Evolutionary conservation across 345 rosid genomes (phyloP).

Genomic region (Linum trigynum): DNA sequence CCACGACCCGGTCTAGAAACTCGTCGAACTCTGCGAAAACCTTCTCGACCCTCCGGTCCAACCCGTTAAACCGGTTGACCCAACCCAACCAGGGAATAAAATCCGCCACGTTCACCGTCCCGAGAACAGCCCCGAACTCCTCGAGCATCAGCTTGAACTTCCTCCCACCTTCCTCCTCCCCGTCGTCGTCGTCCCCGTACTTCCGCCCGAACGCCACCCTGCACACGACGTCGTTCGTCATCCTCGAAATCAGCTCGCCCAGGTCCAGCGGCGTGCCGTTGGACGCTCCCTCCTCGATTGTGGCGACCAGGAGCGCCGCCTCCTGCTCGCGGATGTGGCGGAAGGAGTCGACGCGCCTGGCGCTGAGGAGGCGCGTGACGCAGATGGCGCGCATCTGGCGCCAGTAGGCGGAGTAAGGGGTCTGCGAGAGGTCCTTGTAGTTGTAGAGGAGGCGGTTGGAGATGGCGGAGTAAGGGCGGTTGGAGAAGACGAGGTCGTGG

Average conservation of each 20-base stretch:
- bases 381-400: not conserved
- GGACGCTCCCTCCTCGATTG: not conserved
- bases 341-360: not conserved
- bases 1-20: not conserved
- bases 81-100: slow-evolving; percentile 1
- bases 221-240: not conserved
- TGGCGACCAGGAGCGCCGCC: not conserved
- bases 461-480: not conserved
- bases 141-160: not conserved
- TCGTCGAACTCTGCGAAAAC: not conserved
- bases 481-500: not conserved
- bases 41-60: not conserved
- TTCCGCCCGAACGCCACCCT: not conserved
- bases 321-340: not conserved
- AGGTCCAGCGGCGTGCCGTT: not conserved
- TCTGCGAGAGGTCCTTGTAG: not conserved
- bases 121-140: not conserved
- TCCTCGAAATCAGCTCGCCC: not conserved
- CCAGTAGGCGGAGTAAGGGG: not conserved
- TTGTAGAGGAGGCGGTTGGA: not conserved
- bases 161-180: not conserved
- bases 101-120: not conserved
- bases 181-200: not conserved
- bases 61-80: not conserved
- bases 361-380: not conserved